A percentile compares a stretch with the other conserved stretches of the same genome.
Evolutionary conservation across 495 filamentous ascomycete genomes (phyloP).

Genomic region (Thermothielavioides terrestris): DNA sequence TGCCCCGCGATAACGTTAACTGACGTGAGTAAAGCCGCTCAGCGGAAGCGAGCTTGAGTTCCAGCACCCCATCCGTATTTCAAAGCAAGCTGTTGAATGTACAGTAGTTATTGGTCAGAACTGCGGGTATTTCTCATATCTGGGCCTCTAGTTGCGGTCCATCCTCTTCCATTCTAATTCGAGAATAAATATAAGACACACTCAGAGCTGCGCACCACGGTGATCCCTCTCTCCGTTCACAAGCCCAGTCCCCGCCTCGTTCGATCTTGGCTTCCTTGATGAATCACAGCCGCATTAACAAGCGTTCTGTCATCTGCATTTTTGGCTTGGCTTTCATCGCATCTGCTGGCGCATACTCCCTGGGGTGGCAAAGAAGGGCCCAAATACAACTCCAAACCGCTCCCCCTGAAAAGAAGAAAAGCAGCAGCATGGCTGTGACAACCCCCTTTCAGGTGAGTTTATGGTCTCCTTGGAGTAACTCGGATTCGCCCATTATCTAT

Average conservation of each 20-base stretch:
- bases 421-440: slow-evolving; percentile 26
- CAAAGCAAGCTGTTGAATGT: too few relatives aligned
- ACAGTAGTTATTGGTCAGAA: not conserved
- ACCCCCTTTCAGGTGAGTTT: slow-evolving; percentile 39
- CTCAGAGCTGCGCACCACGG: too few relatives aligned
- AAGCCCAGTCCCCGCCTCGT: not conserved
- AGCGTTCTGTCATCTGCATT: slow-evolving; percentile 10
- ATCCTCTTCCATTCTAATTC: not conserved
- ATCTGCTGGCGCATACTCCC: slow-evolving; percentile 16
- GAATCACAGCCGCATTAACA: slow-evolving; percentile 6
- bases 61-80: slow-evolving; percentile 24
- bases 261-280: not conserved
- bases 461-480: not conserved
- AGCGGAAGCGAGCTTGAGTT: not conserved
- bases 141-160: not conserved
- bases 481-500: not conserved
- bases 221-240: too few relatives aligned
- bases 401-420: not conserved
- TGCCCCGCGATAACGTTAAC: slow-evolving; percentile 7
- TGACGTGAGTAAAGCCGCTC: too few relatives aligned
- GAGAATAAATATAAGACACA: not conserved
- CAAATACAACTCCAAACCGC: slow-evolving; percentile 1
- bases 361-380: slow-evolving; percentile 3
- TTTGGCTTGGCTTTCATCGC: slow-evolving; percentile 13
- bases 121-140: too few relatives aligned